Conservation (phyloP, 495 filamentous ascomycete genomes). For the Schizothecium vesticola region DNA sequence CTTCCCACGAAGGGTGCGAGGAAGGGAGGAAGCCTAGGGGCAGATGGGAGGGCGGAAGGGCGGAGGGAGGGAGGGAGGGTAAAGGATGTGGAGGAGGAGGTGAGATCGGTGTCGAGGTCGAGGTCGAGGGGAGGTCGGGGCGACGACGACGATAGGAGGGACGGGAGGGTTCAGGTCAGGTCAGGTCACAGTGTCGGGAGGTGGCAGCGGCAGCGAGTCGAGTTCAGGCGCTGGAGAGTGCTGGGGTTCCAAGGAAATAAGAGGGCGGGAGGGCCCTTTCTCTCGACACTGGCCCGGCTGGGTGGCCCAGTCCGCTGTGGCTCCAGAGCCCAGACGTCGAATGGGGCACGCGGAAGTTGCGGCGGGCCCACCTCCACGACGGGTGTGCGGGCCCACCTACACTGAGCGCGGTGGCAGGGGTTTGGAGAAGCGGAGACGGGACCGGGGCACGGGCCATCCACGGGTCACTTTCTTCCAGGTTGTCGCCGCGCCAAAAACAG, state of each 20-base stretch:
- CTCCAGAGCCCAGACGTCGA: background rate
- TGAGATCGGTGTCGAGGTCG: background rate
- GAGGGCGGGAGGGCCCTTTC: constrained; percentile 19
- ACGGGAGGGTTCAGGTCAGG: constrained; percentile 2
- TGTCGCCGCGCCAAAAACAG: too few species aligned
- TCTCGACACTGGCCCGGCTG: constrained; percentile 16
- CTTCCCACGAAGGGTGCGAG: background rate
- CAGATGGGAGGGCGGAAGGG: background rate
- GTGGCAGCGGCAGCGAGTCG: constrained; percentile 2
- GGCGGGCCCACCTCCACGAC: background rate
- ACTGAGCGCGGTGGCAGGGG: background rate
- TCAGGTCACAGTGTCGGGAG: background rate
- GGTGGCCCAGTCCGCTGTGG: constrained; percentile 5
- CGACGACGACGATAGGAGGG: background rate
- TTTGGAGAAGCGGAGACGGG: background rate
- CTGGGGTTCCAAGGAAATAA: constrained; percentile 22
- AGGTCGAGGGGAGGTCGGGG: background rate
- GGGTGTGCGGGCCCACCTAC: background rate
- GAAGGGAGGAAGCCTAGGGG: background rate
- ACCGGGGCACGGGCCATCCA: background rate
- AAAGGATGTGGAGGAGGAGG: background rate
- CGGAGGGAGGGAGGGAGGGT: background rate
- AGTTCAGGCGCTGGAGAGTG: constrained; percentile 12
- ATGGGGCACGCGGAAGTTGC: background rate
- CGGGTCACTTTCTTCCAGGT: background rate